Conservation (phyloP, 2,329 filamentous ascomycete genomes). For the Plenodomus lindquistii region DNA sequence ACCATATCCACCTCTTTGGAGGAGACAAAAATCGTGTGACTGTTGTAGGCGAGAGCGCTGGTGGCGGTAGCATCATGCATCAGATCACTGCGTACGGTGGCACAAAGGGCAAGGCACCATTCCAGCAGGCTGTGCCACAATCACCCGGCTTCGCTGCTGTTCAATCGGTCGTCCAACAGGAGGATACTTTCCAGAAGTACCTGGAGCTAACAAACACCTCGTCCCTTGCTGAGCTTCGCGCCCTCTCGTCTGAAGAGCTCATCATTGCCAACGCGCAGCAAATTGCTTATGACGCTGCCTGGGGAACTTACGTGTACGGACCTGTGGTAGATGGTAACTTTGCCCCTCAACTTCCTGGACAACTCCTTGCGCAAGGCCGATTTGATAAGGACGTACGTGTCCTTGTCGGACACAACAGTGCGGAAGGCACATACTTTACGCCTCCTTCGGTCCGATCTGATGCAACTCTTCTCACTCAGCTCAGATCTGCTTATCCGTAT, state of each 20-base stretch:
- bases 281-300: slow-evolving; percentile 35
- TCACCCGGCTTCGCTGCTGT: slow-evolving; percentile 46
- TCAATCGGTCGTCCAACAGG: slow-evolving; percentile 29
- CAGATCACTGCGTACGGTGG: slow-evolving; percentile 48
- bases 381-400: slow-evolving; percentile 42
- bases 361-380: slow-evolving; percentile 42
- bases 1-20: slow-evolving; percentile 46
- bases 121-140: slow-evolving; percentile 45
- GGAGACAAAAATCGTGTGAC: slow-evolving; percentile 45
- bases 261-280: slow-evolving; percentile 42
- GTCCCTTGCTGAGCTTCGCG: slow-evolving; percentile 39
- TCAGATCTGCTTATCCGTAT: slow-evolving; percentile 34
- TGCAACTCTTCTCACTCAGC: slow-evolving; percentile 27
- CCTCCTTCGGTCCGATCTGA: slow-evolving; percentile 42
- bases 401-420: slow-evolving; percentile 49
- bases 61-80: slow-evolving; percentile 46
- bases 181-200: slow-evolving; percentile 35
- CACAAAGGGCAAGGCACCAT: slow-evolving; percentile 42
- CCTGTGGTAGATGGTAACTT: slow-evolving; percentile 43
- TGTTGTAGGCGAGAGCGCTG: slow-evolving; percentile 45
- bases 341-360: slow-evolving; percentile 34
- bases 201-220: slow-evolving; percentile 39
- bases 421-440: slow-evolving; percentile 53
- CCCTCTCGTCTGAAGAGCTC: slow-evolving; percentile 34
- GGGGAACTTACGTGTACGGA: slow-evolving; percentile 39